phyloP scores from a whole-genome alignment of 2,329 filamentous ascomycete species.

The Penicillium digitatum region DNA sequence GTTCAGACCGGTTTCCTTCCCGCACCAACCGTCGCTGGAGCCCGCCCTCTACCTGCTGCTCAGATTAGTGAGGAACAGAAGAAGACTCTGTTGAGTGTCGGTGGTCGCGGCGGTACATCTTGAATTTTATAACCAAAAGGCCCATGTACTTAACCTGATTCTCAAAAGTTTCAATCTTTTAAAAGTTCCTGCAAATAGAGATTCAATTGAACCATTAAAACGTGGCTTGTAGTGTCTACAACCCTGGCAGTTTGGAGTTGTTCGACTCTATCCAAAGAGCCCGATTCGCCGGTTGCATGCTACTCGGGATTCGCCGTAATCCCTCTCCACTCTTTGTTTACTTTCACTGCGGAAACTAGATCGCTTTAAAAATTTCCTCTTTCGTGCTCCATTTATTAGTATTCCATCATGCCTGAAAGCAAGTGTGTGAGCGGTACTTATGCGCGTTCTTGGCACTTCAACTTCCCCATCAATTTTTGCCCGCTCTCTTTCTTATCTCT shows the following conservation, averaged over 20 bases:
- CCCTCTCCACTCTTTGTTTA: neutral
- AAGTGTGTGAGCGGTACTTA: constrained; percentile 13
- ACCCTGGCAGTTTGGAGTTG: neutral
- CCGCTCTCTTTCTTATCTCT: constrained; percentile 8
- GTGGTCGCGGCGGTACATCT: constrained; percentile 47
- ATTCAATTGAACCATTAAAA: neutral
- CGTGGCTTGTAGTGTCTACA: neutral
- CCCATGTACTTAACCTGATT: neutral
- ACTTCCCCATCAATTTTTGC: constrained; percentile 9
- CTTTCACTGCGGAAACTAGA: neutral
- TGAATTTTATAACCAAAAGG: constrained; percentile 13
- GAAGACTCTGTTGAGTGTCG: constrained; percentile 50
- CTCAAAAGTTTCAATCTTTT: neutral
- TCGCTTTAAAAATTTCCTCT: neutral
- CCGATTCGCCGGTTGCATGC: neutral
- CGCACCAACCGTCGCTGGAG: constrained; percentile 24
- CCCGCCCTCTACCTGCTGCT: constrained; percentile 43
- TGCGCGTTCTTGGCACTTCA: constrained; percentile 13
- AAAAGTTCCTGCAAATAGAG: neutral
- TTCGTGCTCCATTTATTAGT: neutral
- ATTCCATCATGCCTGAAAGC: constrained; percentile 16
- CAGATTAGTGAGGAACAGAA: constrained; percentile 47
- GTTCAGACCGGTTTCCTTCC: constrained; percentile 60
- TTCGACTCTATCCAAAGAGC: neutral
- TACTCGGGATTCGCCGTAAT: constrained; percentile 12